These are phyloP conservation scores for Paracoccidioides lutzii DNA, from an alignment of 2,329 filamentous ascomycete species.

Conservation along the genomic window DNA sequence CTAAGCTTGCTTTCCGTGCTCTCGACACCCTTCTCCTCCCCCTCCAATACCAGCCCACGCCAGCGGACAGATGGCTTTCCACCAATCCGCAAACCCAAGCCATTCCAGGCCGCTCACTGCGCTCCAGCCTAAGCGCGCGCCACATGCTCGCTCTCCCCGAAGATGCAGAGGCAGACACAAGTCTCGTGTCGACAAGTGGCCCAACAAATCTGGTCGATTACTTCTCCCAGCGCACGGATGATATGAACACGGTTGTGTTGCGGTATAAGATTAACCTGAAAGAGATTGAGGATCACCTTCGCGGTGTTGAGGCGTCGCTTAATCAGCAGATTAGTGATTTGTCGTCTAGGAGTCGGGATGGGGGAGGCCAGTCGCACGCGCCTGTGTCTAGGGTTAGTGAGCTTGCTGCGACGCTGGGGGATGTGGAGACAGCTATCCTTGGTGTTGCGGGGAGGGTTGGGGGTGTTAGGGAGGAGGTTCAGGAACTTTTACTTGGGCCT, in stretches of 20 bases:
- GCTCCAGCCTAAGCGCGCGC: slow-evolving; percentile 24
- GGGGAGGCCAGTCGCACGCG: slow-evolving; percentile 24
- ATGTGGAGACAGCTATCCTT: slow-evolving; percentile 53
- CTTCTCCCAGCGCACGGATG: slow-evolving; percentile 50
- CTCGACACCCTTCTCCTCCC: slow-evolving; percentile 65
- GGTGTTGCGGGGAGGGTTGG: slow-evolving; percentile 51
- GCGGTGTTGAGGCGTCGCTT: slow-evolving; percentile 48
- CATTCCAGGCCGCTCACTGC: slow-evolving; percentile 24
- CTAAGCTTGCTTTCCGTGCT: slow-evolving; percentile 57
- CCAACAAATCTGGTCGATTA: slow-evolving; percentile 50
- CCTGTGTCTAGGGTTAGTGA: slow-evolving; percentile 34
- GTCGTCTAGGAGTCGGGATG: slow-evolving; percentile 29
- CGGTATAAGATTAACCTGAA: slow-evolving; percentile 46
- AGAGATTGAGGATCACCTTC: slow-evolving; percentile 54
- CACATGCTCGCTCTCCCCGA: slow-evolving; percentile 36
- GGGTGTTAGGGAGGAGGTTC: slow-evolving; percentile 46
- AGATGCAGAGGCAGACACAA: slow-evolving; percentile 29
- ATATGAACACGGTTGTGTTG: slow-evolving; percentile 46
- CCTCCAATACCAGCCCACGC: slow-evolving; percentile 44
- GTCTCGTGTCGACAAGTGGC: slow-evolving; percentile 37
- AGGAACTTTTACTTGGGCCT: slow-evolving; percentile 40
- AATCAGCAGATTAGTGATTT: slow-evolving; percentile 48
- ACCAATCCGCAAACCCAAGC: slow-evolving; percentile 27
- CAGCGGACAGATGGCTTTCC: slow-evolving; percentile 29
- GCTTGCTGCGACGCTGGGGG: slow-evolving; percentile 47